Conservation (phyloP, 192 early-diverging fungal genomes). For the Coemansia sp. region DNA sequence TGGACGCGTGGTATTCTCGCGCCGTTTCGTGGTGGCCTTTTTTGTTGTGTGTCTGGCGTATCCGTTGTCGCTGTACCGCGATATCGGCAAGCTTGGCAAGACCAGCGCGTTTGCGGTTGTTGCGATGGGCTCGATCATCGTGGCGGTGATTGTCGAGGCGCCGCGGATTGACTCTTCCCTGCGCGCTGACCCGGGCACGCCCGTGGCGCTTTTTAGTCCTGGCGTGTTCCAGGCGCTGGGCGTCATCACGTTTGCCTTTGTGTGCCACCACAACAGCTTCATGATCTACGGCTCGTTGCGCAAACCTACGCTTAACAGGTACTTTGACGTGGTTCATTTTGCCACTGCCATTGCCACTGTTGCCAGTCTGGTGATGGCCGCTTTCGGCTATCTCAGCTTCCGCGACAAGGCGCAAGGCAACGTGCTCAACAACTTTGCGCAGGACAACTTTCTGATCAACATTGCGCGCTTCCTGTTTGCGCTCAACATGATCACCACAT, state of each 20-base stretch:
- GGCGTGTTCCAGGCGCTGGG: conserved; percentile 82
- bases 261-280: conserved; percentile 95
- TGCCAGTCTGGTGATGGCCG: conserved; percentile 71
- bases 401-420: conserved; percentile 86
- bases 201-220: conserved; percentile 48
- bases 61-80: conserved; percentile 83
- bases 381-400: conserved; percentile 78
- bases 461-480: conserved; percentile 84
- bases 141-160: conserved; percentile 72
- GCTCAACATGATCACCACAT: conserved; percentile 94
- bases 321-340: conserved; percentile 80
- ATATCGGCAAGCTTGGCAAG: conserved; percentile 87
- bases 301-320: conserved; percentile 83
- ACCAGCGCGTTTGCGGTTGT: conserved; percentile 82
- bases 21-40: conserved; percentile 74
- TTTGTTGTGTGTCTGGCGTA: conserved; percentile 78
- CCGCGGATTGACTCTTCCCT: conserved; percentile 58
- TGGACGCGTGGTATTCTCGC: conserved; percentile 66
- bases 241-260: conserved; percentile 94
- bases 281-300: conserved; percentile 85
- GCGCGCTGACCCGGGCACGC: conserved; percentile 36
- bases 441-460: conserved; percentile 78
- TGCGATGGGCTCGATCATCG: conserved; percentile 77
- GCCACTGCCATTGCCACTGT: conserved; percentile 72
- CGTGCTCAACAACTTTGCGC: conserved; percentile 87